phyloP scores from a whole-genome alignment of 371 early-diverging fungal species.

The Mortierella sp. region DNA sequence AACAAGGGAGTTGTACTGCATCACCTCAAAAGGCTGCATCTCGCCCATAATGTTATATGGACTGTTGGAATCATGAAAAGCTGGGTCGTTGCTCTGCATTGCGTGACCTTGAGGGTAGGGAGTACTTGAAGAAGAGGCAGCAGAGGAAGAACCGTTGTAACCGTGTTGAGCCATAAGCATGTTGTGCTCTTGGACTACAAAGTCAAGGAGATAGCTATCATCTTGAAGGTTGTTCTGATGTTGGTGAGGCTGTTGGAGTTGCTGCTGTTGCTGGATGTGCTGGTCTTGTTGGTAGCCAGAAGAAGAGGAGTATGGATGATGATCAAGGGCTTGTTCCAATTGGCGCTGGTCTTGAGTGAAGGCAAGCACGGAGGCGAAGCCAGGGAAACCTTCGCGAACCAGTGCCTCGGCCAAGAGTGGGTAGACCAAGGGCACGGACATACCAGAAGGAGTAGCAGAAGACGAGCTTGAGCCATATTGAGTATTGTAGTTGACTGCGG shows the following conservation, averaged over 20 bases:
- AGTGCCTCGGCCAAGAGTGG: conserved; percentile 48
- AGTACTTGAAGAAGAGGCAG: conserved; percentile 19
- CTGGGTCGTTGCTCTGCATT: conserved; percentile 14
- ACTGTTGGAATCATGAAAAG: conserved; percentile 27
- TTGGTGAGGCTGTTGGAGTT: conserved; percentile 19
- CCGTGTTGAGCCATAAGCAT: conserved; percentile 31
- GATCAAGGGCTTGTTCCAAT: conserved; percentile 34
- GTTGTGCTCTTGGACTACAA: conserved; percentile 1
- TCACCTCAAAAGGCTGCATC: conserved; percentile 35
- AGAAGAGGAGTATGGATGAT: conserved; percentile 27
- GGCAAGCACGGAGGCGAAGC: conserved; percentile 30
- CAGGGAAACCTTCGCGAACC: conserved; percentile 46
- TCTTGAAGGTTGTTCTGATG: conserved; percentile 13
- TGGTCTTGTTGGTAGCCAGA: conserved; percentile 22
- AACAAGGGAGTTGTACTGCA: conserved; percentile 49
- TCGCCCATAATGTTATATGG: conserved; percentile 18
- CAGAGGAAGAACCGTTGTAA: conserved; percentile 12
- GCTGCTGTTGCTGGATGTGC: conserved; percentile 6
- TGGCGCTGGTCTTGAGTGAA: conserved; percentile 48
- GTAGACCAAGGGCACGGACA: conserved; percentile 26
- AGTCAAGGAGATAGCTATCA: conserved; percentile 24
- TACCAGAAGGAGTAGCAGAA: background rate
- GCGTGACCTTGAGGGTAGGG: conserved; percentile 15
- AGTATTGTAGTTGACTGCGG: conserved; percentile 30
- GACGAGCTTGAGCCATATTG: conserved; percentile 12